Base-by-base conservation (phyloP, 202 grass and related monocot species). In the Schoenoplectus triqueter region DNA sequence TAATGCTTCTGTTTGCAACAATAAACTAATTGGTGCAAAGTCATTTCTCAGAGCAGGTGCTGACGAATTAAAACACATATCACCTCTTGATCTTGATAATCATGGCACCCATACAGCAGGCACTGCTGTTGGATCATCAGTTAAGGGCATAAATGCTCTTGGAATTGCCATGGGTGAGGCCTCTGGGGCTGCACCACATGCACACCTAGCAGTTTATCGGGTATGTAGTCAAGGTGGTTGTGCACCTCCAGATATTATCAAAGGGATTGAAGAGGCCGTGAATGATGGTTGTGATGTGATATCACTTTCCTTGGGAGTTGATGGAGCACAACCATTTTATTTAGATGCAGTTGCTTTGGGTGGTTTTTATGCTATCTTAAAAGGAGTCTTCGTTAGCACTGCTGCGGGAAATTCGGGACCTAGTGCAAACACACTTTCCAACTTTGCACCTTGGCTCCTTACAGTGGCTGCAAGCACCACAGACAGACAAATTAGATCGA, bases 51-150 rank as follows among this genome's bases (percentile, higher is more conserved):
- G 49, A 80, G 71, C 72, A 17, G 73, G 61, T 44, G 31, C 3
- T 46, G 66, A 50, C 2, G 69, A 82, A 10, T 21, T 61, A 15
- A 72, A 69, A 74, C 61, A 44, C 20, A 56, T 68, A 54, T 8
- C 84, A 11, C 78, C 78, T 3, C 1, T 13, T 67, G 81, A 69
- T 9, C 14, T 9, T 0, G 57, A 85, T 19, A 17, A 49, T 13
- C 93, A 95, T 79, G 90, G 89, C 54, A 92, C 87, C 40, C 93
- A 92, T 86, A 91, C 89, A 1, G 82, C 93, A 14, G 74, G 89
- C 82, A 95, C 93, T 7, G 90, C 93, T 69, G 89, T 88, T 0
- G 90, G 93, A 2, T 44, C 62, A 0, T 75, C 82, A 42, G 85
- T 89, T 1, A 7, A 54, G 50, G 60, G 76, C 47, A 81, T 84